Conservation (phyloP, 1,139 yeast genomes). For the Kluyveromyces sp. region DNA sequence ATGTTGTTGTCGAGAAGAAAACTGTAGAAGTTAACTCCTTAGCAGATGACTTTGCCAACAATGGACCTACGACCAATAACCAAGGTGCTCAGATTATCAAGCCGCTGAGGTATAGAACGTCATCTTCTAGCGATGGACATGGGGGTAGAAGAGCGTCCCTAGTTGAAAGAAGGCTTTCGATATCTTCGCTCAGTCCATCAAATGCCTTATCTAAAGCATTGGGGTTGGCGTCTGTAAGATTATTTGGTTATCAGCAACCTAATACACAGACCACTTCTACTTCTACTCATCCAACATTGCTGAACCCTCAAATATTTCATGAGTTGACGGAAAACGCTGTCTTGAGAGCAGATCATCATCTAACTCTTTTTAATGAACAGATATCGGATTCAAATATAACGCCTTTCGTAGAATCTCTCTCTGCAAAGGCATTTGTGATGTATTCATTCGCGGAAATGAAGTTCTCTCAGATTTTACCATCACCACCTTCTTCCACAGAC, state of each 20-base stretch:
- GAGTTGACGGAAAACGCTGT: slow-evolving; percentile 30
- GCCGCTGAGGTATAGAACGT: slow-evolving; percentile 16
- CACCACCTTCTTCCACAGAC: slow-evolving; percentile 50
- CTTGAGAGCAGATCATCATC: slow-evolving; percentile 25
- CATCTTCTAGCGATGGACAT: slow-evolving; percentile 32
- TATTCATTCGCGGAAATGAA: slow-evolving; percentile 87
- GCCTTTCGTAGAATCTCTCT: slow-evolving; percentile 57
- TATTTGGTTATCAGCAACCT: slow-evolving; percentile 49
- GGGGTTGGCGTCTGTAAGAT: slow-evolving; percentile 77
- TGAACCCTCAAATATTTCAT: slow-evolving; percentile 24
- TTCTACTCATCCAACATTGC: slow-evolving; percentile 13
- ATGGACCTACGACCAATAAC: slow-evolving; percentile 36
- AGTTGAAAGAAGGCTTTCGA: slow-evolving; percentile 54
- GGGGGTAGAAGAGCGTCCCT: slow-evolving; percentile 32
- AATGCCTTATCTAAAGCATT: slow-evolving; percentile 84
- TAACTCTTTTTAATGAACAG: slow-evolving; percentile 19
- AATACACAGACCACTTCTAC: slow-evolving; percentile 7
- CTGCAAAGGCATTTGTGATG: slow-evolving; percentile 87
- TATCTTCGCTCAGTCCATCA: slow-evolving; percentile 69
- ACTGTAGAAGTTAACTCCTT: slow-evolving; percentile 92
- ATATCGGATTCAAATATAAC: slow-evolving; percentile 38
- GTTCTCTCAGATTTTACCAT: slow-evolving; percentile 73
- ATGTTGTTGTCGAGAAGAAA: slow-evolving; percentile 89
- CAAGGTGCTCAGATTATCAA: slow-evolving; percentile 43
- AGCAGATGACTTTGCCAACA: slow-evolving; percentile 80